Evolutionary conservation across 2,329 filamentous ascomycete species (phyloP).

Genomic region (Alternaria tenuissima): DNA sequence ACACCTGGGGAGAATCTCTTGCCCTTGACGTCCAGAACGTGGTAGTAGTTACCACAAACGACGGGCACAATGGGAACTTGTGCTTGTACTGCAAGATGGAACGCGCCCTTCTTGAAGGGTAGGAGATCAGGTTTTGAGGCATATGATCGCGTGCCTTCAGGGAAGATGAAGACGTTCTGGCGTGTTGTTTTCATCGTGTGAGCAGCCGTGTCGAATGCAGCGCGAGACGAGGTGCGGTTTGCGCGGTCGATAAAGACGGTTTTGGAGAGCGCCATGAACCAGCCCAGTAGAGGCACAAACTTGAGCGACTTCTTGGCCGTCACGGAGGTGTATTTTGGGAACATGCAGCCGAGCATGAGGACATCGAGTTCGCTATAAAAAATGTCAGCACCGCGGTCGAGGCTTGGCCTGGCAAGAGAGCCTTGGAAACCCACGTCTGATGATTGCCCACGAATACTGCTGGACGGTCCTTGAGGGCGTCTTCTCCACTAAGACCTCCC

Average conservation of each 20-base stretch:
- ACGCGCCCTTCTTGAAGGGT: constrained; percentile 99
- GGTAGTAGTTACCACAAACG: constrained; percentile 60
- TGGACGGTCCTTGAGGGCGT: constrained; percentile 63
- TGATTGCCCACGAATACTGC: constrained; percentile 95
- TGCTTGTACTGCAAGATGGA: constrained; percentile 93
- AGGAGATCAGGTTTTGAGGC: constrained; percentile 80
- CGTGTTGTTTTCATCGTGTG: constrained; percentile 74
- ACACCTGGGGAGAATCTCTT: constrained; percentile 53
- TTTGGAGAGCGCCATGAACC: constrained; percentile 87
- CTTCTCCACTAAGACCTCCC: constrained; percentile 42
- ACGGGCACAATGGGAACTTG: constrained; percentile 92
- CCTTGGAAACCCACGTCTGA: constrained; percentile 67
- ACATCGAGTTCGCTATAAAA: constrained; percentile 79
- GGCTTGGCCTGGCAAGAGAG: not conserved
- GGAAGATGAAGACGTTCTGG: constrained; percentile 83
- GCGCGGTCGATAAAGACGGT: constrained; percentile 95
- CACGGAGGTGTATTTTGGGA: constrained; percentile 90
- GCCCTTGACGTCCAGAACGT: constrained; percentile 57
- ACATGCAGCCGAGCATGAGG: constrained; percentile 85
- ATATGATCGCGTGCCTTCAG: constrained; percentile 93
- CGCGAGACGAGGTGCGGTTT: constrained; percentile 81
- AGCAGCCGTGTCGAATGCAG: constrained; percentile 85
- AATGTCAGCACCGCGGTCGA: constrained; percentile 23
- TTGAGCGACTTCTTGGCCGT: constrained; percentile 89
- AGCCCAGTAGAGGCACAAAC: constrained; percentile 83